Conservation (phyloP, 2,329 filamentous ascomycete genomes). For the Aspergillus tamarii region DNA sequence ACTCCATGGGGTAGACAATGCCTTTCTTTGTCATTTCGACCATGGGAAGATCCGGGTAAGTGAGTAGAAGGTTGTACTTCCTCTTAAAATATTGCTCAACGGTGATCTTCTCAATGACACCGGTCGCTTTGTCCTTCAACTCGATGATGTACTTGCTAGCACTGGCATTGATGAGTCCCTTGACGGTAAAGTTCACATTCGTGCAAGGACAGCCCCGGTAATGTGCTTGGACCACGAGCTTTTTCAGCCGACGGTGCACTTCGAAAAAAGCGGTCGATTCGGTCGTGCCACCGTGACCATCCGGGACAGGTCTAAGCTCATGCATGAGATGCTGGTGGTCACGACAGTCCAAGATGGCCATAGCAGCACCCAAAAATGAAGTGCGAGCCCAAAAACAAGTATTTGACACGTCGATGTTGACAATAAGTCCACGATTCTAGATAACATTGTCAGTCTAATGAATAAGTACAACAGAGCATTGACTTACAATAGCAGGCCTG, state of each 20-base stretch:
- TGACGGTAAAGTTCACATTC: constrained; percentile 54
- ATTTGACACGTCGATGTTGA: constrained; percentile 92
- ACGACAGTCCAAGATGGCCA: constrained; percentile 35
- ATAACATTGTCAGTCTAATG: constrained; percentile 29
- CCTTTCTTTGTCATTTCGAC: constrained; percentile 61
- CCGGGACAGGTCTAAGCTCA: constrained; percentile 25
- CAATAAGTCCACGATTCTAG: constrained; percentile 65
- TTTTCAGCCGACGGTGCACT: constrained; percentile 35
- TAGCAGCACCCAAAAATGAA: constrained; percentile 39
- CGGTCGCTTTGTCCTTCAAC: constrained; percentile 43
- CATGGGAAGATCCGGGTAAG: constrained; percentile 56
- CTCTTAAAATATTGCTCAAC: constrained; percentile 63
- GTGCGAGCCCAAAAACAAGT: constrained; percentile 76
- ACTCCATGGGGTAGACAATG: constrained; percentile 60
- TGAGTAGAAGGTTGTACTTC: constrained; percentile 54
- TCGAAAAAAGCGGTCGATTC: constrained; percentile 31
- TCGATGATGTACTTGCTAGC: constrained; percentile 50
- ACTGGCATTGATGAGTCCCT: constrained; percentile 50
- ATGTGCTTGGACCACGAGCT: constrained; percentile 42
- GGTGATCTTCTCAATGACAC: constrained; percentile 50
- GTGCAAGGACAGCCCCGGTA: constrained; percentile 39
- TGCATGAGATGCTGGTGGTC: constrained; percentile 37
- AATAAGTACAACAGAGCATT: constrained; percentile 4
- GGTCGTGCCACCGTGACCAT: constrained; percentile 27
- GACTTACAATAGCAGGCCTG: constrained; percentile 66